These are phyloP conservation scores for Neurospora sublineolata DNA, from an alignment of 495 filamentous ascomycete species.

Conservation along the genomic window DNA sequence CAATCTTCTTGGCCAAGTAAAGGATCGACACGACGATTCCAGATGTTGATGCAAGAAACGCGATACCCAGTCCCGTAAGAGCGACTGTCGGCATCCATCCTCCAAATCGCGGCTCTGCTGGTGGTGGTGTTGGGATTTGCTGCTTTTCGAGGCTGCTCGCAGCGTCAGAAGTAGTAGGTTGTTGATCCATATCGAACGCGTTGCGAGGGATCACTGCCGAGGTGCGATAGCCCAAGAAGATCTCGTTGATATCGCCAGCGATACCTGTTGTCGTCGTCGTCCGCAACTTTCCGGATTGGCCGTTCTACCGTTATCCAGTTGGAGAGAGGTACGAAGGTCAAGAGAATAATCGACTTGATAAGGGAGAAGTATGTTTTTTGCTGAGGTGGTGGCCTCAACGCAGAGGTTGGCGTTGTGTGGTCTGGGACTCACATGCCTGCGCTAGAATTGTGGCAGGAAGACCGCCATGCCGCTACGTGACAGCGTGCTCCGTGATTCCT, in stretches of 20 bases:
- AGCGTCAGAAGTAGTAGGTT: background rate
- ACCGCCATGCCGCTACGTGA: background rate
- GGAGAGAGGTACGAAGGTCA: background rate
- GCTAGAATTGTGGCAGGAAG: background rate
- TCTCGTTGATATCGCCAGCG: background rate
- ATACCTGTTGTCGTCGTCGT: background rate
- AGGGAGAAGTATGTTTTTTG: background rate
- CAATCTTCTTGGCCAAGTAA: background rate
- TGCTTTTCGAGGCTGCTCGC: background rate
- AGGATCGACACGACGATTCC: background rate
- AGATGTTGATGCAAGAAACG: background rate
- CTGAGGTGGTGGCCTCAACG: background rate
- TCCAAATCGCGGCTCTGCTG: background rate
- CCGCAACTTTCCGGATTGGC: background rate
- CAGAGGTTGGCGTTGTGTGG: background rate
- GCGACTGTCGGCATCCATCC: background rate
- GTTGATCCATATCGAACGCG: background rate
- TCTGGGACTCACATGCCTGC: background rate
- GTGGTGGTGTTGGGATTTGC: background rate
- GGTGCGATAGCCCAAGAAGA: background rate
- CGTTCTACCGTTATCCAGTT: background rate
- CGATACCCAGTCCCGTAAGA: background rate
- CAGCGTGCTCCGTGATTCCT: background rate
- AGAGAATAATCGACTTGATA: background rate
- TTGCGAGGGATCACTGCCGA: background rate